Evolutionary conservation across 371 early-diverging fungal species (phyloP), one percentile per base, ranked within the genome.

Genomic region (Blakeslea trispora): DNA sequence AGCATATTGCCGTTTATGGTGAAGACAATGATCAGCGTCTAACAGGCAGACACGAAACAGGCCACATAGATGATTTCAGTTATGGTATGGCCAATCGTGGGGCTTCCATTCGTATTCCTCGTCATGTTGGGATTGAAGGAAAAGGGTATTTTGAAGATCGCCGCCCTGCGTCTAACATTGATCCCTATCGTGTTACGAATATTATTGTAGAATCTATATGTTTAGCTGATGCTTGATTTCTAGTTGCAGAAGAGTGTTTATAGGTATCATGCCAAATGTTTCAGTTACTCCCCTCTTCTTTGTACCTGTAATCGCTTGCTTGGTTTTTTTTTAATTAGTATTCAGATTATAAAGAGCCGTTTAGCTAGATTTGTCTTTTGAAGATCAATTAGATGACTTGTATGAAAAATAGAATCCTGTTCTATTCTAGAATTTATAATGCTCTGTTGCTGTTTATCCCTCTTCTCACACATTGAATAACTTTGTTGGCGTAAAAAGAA

Each of bases 51-150:
- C 85, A 84, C 49, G 85, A 84, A 55, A 85, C 85, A 41, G 85
- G 82, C 49, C 71, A 74, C 51, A 85, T 85, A 55, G 57, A 72
- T 44, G 59, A 76, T n/a, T 85, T 85, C 75, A 72, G 68, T 23
- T 81, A 71, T 51, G 85, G 85, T 57, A 80, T 83, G 44, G 85
- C 85, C 42, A 77, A 85, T 69, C 79, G 85, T 59, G 85, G 85
- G 51, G 81, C 82, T n/a, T 83, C 83, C 39, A 85, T 85, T 61
- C 81, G 85, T 72, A 85, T 85, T 61, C 82, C 84, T 49, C 77
- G 84, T 32, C 82, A 81, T 51, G 82, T 82, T 19, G 81, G 82
- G 56, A 79, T 72, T 53, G 72, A 76, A 56, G 84, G 84, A 24
- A 78, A 79, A 57, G 84, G 84, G 34, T 84, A 84, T 56, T 65